phyloP scores from a whole-genome alignment of 2,329 filamentous ascomycete genomes.

The Westerdykella sp. region DNA sequence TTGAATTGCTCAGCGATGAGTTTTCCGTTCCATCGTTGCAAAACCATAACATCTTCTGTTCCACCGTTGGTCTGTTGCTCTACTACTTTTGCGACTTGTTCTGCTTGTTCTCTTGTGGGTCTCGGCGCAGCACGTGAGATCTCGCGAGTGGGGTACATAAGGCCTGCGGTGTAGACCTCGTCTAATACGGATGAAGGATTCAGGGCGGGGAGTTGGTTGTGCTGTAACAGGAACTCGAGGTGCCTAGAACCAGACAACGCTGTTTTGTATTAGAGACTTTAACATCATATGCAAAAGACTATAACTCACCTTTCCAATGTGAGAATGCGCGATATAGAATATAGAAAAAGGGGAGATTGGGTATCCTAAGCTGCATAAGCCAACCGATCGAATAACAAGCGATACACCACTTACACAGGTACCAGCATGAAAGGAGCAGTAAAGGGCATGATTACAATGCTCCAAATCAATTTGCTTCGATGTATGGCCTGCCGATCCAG shows the following conservation, averaged over 20 bases:
- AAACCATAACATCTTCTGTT: conserved; percentile 44
- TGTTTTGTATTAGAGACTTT: conserved; percentile 7
- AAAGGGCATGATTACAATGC: conserved; percentile 66
- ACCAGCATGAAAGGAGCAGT: conserved; percentile 75
- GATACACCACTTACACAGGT: conserved; percentile 61
- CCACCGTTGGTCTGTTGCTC: conserved; percentile 37
- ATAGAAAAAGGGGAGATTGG: conserved; percentile 97
- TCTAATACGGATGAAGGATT: conserved; percentile 66
- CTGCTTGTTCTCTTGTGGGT: conserved; percentile 35
- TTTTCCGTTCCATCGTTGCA: conserved; percentile 47
- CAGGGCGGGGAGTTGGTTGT: conserved; percentile 59
- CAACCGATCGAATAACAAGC: conserved; percentile 1
- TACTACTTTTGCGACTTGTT: conserved; percentile 35
- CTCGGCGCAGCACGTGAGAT: conserved; percentile 35
- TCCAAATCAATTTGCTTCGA: conserved; percentile 70
- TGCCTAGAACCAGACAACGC: conserved; percentile 80
- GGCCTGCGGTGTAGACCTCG: conserved; percentile 59
- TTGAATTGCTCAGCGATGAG: conserved; percentile 45
- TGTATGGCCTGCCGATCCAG: conserved; percentile 78
- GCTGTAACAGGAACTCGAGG: conserved; percentile 70
- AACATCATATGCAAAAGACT: not conserved
- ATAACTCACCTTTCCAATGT: conserved; percentile 26
- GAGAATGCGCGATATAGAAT: conserved; percentile 73
- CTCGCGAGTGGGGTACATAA: conserved; percentile 40
- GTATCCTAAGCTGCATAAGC: conserved; percentile 53